These are phyloP conservation scores for Suillus plorans DNA, from an alignment of 768 basidiomycete genomes.

Conservation along the genomic window DNA sequence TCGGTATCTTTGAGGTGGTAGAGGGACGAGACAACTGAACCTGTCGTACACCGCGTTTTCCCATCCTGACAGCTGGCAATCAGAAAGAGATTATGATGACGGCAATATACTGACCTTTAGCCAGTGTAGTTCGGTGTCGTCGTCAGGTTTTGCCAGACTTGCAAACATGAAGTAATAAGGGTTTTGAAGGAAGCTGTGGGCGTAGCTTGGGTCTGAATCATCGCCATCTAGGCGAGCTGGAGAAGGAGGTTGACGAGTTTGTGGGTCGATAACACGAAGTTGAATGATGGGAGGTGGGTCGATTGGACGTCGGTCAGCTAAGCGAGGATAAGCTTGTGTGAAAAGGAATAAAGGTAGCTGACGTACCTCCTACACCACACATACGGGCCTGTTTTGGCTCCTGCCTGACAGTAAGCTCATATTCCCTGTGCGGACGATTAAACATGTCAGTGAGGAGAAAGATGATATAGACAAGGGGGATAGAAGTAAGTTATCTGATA, in stretches of 20 bases:
- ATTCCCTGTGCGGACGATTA: conserved; percentile 55
- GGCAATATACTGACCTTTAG: conserved; percentile 51
- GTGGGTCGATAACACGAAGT: conserved; percentile 79
- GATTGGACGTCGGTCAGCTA: conserved; percentile 93
- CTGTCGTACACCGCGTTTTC: conserved; percentile 88
- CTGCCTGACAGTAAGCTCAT: conserved; percentile 83
- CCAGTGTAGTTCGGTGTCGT: conserved; percentile 88
- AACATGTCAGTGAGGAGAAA: conserved; percentile 4
- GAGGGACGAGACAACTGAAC: conserved; percentile 84
- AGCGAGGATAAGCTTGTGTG: conserved; percentile 1
- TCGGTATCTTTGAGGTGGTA: conserved; percentile 87
- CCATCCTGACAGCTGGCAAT: conserved; percentile 64
- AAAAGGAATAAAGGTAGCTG: conserved; percentile 20
- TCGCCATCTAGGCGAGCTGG: conserved; percentile 30
- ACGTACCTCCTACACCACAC: conserved; percentile 86
- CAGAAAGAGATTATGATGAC: background rate
- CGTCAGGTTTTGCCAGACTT: conserved; percentile 83
- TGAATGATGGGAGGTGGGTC: conserved; percentile 98
- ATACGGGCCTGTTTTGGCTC: conserved; percentile 91
- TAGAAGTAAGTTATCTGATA: conserved; percentile 15
- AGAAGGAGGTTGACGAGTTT: conserved; percentile 32
- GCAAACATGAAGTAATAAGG: conserved; percentile 98
- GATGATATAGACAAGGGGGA: background rate
- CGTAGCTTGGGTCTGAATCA: conserved; percentile 40
- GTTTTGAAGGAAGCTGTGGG: conserved; percentile 75